Base-by-base conservation (phyloP, 2,329 filamentous ascomycete species). In the Sporothrix mexicana region DNA sequence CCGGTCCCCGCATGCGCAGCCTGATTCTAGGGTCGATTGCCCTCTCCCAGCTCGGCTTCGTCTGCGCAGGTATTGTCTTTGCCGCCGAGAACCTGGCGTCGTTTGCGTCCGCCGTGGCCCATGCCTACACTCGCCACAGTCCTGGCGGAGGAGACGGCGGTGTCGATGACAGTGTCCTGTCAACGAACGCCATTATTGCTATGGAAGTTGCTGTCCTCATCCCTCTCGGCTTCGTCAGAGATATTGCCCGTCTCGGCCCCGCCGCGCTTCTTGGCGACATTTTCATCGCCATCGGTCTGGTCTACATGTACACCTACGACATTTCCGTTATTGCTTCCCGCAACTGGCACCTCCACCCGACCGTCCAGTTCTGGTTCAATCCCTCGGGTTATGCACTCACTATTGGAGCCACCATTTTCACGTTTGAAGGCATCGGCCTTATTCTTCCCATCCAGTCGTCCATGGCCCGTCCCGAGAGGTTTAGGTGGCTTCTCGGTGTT, bases 11-110 rank as follows among this genome's bases (percentile, higher is more conserved):
- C 72, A 87, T 94, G 79, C 87, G 92, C 72, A 83, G 83, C 23
- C 81, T 94, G 49, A 91, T 94, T 69, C 85, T 94, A 9, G 84
- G 82, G 0, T 93, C 91, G 13, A 91, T 94, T 79, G 88, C 90
- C 0, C 85, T 94, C 12, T 94, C 92, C 0, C 92, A 94, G 79
- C 84, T 94, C 15, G 92, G 92, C 1, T 94, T 94, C 75, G 92
- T 94, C 57, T 94, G 92, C 77, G 89, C 92, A 0, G 92, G 92
- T 45, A 87, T 93, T 69, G 92, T 94, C 71, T 94, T 94, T 77
- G 91, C 91, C 0, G 92, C 92, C 0, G 91, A 94, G 79, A 94
- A 94, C 77, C 80, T 93, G 23, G 85, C 85, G 53, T 88, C 90
- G 0, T 93, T 94, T 80, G 81, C 91, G 30, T 82, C 88, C 43